phyloP scores from a whole-genome alignment of 768 basidiomycete species.

The Suillus plorans region DNA sequence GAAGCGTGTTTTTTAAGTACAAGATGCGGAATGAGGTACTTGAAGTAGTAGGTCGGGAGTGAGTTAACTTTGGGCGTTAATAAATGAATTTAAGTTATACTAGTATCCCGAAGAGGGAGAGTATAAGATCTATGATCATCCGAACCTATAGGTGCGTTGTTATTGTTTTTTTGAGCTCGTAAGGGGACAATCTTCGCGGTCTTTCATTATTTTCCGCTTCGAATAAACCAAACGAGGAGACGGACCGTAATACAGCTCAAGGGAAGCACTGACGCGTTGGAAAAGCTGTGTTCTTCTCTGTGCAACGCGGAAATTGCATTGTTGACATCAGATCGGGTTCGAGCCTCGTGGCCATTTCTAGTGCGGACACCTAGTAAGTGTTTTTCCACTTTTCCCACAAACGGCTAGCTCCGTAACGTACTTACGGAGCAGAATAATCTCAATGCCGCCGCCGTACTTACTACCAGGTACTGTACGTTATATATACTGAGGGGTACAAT shows the following conservation, averaged over 20 bases:
- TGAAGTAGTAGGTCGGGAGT: slow-evolving; percentile 16
- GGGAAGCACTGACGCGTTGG: slow-evolving; percentile 12
- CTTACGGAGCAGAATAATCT: no score
- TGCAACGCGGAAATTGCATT: slow-evolving; percentile 33
- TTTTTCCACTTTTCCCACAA: slow-evolving; percentile 18
- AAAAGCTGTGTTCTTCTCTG: slow-evolving; percentile 21
- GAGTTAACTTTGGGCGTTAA: slow-evolving; percentile 19
- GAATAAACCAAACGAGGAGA: slow-evolving; percentile 17
- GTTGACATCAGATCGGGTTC: slow-evolving; percentile 11
- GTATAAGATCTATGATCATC: background rate
- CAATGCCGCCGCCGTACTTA: no score
- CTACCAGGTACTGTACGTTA: no score
- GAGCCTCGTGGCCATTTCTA: slow-evolving; percentile 22
- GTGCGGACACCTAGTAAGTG: slow-evolving; percentile 17
- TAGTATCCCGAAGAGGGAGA: slow-evolving; percentile 15
- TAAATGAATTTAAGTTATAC: slow-evolving; percentile 20
- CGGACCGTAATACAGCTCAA: slow-evolving; percentile 14
- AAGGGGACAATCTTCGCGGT: slow-evolving; percentile 30
- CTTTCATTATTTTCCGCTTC: slow-evolving; percentile 13
- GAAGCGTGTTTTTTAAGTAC: slow-evolving; percentile 32
- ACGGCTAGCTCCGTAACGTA: slow-evolving; percentile 7
- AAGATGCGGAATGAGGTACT: slow-evolving; percentile 20
- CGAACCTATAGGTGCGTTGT: slow-evolving; percentile 1
- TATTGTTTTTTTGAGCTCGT: slow-evolving; percentile 20
- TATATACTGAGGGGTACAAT: no score